Conservation (phyloP, 805 yeast genomes). For the Metschnikowia lunata region DNA sequence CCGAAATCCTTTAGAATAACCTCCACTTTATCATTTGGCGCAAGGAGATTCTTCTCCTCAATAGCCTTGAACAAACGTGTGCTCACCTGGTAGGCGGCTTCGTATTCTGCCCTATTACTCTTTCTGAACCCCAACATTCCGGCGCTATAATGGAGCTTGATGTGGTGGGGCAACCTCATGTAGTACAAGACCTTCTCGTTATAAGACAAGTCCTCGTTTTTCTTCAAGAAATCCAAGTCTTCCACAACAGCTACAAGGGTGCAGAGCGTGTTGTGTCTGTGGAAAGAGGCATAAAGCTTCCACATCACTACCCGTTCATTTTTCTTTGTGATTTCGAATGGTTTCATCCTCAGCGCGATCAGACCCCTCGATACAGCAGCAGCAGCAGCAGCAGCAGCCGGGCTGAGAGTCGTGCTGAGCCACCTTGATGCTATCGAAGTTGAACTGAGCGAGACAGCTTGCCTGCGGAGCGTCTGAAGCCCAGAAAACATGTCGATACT, state of each 20-base stretch:
- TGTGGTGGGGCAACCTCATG: constrained; percentile 74
- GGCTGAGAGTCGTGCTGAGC: constrained; percentile 6
- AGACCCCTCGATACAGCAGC: not conserved
- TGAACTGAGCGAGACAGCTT: constrained; percentile 6
- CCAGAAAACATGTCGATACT: constrained; percentile 12
- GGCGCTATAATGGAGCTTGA: constrained; percentile 62
- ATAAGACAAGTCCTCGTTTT: constrained; percentile 52
- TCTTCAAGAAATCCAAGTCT: constrained; percentile 54
- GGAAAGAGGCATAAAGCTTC: constrained; percentile 71
- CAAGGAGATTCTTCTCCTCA: constrained; percentile 54
- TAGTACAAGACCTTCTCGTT: constrained; percentile 74
- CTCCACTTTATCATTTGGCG: constrained; percentile 59
- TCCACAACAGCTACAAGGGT: constrained; percentile 70
- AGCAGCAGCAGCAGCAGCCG: constrained; percentile 5
- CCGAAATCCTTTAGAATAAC: constrained; percentile 78
- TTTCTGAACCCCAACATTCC: constrained; percentile 89
- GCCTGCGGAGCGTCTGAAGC: constrained; percentile 12
- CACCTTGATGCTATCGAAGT: constrained; percentile 7
- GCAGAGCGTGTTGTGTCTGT: constrained; percentile 77
- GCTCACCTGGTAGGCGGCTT: constrained; percentile 84
- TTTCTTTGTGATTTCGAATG: constrained; percentile 7
- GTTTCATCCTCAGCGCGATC: constrained; percentile 4
- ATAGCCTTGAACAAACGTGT: constrained; percentile 68
- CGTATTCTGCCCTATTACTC: constrained; percentile 87
- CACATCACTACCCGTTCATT: constrained; percentile 50